A percentile compares a stretch with the other conserved stretches of the same genome.
Conservation (phyloP, 768 basidiomycete species). For the Lentinula detonsa region DNA sequence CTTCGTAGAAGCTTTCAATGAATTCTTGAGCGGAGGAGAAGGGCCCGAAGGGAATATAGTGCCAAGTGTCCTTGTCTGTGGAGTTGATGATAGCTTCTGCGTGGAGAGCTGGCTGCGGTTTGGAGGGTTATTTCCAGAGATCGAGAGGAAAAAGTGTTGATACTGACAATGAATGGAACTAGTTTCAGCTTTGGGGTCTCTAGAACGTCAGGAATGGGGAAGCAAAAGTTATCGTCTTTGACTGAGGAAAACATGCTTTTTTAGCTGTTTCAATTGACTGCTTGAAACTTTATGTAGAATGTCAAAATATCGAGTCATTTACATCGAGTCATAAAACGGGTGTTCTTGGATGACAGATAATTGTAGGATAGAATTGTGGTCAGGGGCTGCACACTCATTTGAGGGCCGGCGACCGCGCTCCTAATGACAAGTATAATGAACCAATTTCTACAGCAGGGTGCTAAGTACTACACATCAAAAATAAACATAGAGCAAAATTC, state of each 20-base stretch:
- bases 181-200: conserved; percentile 44
- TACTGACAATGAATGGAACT: conserved; percentile 42
- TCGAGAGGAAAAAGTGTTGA: background rate
- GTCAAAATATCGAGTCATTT: no score
- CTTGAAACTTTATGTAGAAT: no score
- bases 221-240: conserved; percentile 37
- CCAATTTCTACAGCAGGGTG: no score
- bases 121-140: background rate
- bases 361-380: no score
- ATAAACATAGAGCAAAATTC: no score
- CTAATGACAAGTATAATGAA: no score
- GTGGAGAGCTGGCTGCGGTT: background rate
- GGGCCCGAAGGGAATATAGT: background rate
- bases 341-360: no score
- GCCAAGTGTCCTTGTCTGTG: background rate
- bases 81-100: background rate
- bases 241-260: background rate
- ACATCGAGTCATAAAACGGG: no score
- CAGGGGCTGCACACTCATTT: no score
- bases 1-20: background rate
- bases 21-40: background rate
- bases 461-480: no score
- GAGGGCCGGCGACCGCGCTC: no score
- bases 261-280: no score
- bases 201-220: conserved; percentile 34